Evolutionary conservation across 75 land plant species (phyloP).

Genomic region (Cunninghamia lanceolata): DNA sequence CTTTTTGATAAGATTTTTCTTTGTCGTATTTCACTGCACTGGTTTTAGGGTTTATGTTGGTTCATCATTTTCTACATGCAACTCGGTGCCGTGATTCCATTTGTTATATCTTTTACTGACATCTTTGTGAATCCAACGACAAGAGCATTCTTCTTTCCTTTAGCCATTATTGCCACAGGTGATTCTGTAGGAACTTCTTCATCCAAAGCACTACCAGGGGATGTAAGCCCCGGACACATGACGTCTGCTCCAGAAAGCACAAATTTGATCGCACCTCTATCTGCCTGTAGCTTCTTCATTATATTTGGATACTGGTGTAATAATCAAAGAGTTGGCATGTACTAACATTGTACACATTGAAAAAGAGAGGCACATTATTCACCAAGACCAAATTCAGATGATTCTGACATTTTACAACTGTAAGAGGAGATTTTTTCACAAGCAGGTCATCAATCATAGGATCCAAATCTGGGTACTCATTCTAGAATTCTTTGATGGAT

Average conservation of each 20-base stretch:
- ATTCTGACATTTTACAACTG: no score
- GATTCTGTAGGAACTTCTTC: constrained; percentile 75
- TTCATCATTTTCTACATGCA: no score
- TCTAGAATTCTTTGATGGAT: no score
- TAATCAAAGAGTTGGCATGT: constrained; percentile 96
- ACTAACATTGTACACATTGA: constrained; percentile 96
- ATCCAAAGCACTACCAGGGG: constrained; percentile 93
- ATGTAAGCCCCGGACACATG: constrained; percentile 99
- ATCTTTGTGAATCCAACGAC: constrained; percentile 99
- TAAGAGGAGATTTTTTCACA: no score
- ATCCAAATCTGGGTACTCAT: no score
- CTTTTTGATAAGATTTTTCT: no score
- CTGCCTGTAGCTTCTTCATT: constrained; percentile 92
- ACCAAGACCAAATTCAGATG: constrained; percentile 96
- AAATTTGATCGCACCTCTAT: constrained; percentile 96
- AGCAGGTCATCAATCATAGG: no score
- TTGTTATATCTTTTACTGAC: constrained; percentile 97
- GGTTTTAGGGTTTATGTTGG: no score
- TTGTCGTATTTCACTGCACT: no score
- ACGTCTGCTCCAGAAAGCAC: constrained; percentile 97
- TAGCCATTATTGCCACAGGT: constrained; percentile 99
- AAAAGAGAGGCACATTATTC: constrained; percentile 95
- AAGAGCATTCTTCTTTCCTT: constrained; percentile 97
- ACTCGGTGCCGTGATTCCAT: no score
- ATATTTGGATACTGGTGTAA: constrained; percentile 96